phyloP scores from a whole-genome alignment of 1,139 yeast species.

The Groenewaldozyma sp. region DNA sequence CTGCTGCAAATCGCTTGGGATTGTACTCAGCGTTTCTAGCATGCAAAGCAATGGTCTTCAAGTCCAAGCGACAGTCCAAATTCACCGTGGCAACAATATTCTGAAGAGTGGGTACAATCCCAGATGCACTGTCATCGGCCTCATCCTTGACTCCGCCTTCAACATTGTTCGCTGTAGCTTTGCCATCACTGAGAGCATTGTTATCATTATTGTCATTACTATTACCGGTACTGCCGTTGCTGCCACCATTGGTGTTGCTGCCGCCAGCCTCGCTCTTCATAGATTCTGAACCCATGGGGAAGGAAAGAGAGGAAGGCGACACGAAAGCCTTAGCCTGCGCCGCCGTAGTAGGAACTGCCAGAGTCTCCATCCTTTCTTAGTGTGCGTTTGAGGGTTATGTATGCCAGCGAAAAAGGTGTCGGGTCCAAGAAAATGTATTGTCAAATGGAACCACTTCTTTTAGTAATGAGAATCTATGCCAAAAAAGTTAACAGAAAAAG shows the following conservation, averaged over 20 bases:
- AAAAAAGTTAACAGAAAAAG: neutral
- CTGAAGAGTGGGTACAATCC: slow-evolving; percentile 91
- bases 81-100: slow-evolving; percentile 98
- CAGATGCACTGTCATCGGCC: slow-evolving; percentile 56
- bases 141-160: slow-evolving; percentile 33
- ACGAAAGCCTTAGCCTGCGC: slow-evolving; percentile 71
- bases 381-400: neutral
- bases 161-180: slow-evolving; percentile 29
- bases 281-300: slow-evolving; percentile 36
- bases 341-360: slow-evolving; percentile 71
- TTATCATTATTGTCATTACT: neutral
- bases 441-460: too few species aligned
- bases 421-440: too few species aligned
- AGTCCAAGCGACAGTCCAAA: slow-evolving; percentile 88
- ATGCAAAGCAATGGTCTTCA: slow-evolving; percentile 94
- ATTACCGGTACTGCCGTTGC: neutral
- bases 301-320: slow-evolving; percentile 55
- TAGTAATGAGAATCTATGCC: too few species aligned
- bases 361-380: slow-evolving; percentile 47
- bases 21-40: slow-evolving; percentile 99
- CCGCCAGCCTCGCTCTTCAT: slow-evolving; percentile 3
- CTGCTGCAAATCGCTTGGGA: slow-evolving; percentile 98
- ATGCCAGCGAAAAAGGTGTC: too few species aligned
- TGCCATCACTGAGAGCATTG: slow-evolving; percentile 2
- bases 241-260: neutral